A percentile compares a stretch with the other conserved stretches of the same genome.
These are phyloP conservation scores for Chrysoporthe deuterocubensis DNA, from an alignment of 2,329 filamentous ascomycete genomes.

Conservation along the genomic window DNA sequence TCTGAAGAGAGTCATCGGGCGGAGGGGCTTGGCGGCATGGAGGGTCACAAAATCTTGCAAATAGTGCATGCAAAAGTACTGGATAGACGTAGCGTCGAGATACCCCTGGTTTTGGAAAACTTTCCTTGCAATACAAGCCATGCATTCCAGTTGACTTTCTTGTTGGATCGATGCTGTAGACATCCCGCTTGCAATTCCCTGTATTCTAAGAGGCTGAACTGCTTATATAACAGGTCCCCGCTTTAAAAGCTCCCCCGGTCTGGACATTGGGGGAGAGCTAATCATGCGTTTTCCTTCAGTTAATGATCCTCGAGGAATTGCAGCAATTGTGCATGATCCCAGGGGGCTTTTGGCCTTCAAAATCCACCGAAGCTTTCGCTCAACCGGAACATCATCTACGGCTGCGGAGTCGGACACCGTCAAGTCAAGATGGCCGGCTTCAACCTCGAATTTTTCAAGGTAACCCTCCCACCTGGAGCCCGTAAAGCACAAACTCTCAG, in stretches of 20 bases:
- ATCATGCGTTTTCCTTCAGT: background rate
- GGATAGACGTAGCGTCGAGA: slow-evolving; percentile 19
- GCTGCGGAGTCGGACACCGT: background rate
- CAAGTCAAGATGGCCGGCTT: slow-evolving; percentile 71
- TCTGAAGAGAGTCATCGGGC: slow-evolving; percentile 67
- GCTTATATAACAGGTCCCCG: slow-evolving; percentile 23
- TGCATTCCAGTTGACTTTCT: background rate
- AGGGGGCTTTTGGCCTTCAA: background rate
- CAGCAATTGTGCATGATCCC: background rate
- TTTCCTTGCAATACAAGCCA: background rate
- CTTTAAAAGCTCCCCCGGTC: background rate
- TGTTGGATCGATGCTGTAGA: too few species aligned
- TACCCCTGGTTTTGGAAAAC: slow-evolving; percentile 24
- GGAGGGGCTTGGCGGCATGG: slow-evolving; percentile 65
- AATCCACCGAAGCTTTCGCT: background rate
- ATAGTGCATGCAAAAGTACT: slow-evolving; percentile 12
- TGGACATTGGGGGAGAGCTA: background rate
- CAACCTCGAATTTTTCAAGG: slow-evolving; percentile 95
- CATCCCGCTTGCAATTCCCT: background rate
- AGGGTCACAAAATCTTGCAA: slow-evolving; percentile 66
- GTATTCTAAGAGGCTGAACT: background rate
- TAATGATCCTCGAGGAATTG: background rate
- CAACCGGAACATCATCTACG: background rate
- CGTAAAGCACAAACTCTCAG: slow-evolving; percentile 12
- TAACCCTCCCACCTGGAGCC: slow-evolving; percentile 43